Conservation (phyloP, 257 asterid species). For the Lithospermum erythrorhizon region DNA sequence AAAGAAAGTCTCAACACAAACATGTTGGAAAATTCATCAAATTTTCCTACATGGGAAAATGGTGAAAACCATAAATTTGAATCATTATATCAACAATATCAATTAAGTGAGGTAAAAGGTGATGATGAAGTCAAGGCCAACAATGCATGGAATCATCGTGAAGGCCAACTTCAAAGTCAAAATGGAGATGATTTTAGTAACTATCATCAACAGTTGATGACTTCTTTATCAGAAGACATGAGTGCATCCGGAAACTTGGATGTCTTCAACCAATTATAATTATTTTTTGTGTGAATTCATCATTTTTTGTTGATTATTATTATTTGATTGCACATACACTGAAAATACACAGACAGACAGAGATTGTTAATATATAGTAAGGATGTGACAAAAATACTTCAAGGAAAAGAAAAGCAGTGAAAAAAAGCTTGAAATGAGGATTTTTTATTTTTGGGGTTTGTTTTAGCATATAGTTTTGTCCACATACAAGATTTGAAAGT, state of each 20-base stretch:
- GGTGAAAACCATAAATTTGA: constrained; percentile 28
- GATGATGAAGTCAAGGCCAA: constrained; percentile 15
- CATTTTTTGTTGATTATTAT: constrained; percentile 6
- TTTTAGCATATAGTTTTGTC: neutral
- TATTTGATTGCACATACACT: neutral
- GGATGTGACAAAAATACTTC: neutral
- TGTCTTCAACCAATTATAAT: constrained; percentile 33
- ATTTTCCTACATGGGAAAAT: constrained; percentile 32
- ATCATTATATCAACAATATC: constrained; percentile 29
- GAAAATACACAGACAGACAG: neutral
- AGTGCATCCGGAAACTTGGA: constrained; percentile 24
- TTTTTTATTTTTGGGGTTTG: neutral
- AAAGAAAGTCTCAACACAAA: constrained; percentile 23
- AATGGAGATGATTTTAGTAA: constrained; percentile 34
- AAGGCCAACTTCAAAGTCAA: constrained; percentile 17
- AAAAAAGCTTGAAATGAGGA: neutral
- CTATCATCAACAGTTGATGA: constrained; percentile 22
- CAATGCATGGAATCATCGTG: constrained; percentile 10
- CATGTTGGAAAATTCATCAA: constrained; percentile 16
- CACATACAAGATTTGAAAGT: no score
- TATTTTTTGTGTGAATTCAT: constrained; percentile 15
- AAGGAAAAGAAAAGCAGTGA: neutral
- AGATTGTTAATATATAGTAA: neutral
- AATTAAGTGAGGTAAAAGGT: neutral
- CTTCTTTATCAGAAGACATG: constrained; percentile 36